phyloP scores from a whole-genome alignment of 2,329 filamentous ascomycete genomes.

The Colletotrichum gloeosporioides region DNA sequence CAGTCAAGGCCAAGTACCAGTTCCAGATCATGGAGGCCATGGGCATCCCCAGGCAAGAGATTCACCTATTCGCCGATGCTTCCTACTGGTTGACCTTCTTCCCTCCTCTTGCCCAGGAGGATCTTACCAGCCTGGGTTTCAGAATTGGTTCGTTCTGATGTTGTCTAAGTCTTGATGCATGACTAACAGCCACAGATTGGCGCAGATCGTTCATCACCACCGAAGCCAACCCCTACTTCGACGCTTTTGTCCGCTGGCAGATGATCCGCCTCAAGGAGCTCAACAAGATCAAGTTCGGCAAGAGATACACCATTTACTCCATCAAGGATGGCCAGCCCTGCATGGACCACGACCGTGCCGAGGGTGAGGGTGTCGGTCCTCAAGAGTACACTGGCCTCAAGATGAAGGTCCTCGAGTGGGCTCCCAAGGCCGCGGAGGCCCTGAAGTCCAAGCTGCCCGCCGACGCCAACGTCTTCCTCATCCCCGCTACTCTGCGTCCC shows the following conservation, averaged over 20 bases:
- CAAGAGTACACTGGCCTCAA: conserved; percentile 82
- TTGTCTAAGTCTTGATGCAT: neutral
- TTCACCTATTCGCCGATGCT: conserved; percentile 92
- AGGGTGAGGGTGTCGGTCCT: conserved; percentile 42
- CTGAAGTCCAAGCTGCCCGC: conserved; percentile 81
- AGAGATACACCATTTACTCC: conserved; percentile 91
- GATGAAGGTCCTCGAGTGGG: conserved; percentile 89
- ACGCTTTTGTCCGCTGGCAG: conserved; percentile 94
- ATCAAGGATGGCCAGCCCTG: conserved; percentile 64
- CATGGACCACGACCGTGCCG: conserved; percentile 53
- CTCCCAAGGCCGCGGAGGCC: conserved; percentile 72
- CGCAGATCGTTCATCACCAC: conserved; percentile 72
- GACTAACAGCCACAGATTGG: conserved; percentile 43
- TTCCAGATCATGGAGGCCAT: conserved; percentile 95
- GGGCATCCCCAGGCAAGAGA: conserved; percentile 86
- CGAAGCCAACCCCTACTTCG: conserved; percentile 93
- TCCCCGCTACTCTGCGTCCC: conserved; percentile 89
- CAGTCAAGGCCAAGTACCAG: conserved; percentile 93
- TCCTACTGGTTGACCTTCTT: conserved; percentile 92
- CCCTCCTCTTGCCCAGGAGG: conserved; percentile 49
- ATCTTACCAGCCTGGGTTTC: conserved; percentile 21
- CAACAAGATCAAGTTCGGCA: conserved; percentile 92
- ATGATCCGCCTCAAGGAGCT: conserved; percentile 91
- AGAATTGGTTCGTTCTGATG: neutral
- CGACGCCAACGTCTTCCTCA: conserved; percentile 82